Conservation (phyloP, 2,329 filamentous ascomycete genomes). For the Botrytis galanthina region DNA sequence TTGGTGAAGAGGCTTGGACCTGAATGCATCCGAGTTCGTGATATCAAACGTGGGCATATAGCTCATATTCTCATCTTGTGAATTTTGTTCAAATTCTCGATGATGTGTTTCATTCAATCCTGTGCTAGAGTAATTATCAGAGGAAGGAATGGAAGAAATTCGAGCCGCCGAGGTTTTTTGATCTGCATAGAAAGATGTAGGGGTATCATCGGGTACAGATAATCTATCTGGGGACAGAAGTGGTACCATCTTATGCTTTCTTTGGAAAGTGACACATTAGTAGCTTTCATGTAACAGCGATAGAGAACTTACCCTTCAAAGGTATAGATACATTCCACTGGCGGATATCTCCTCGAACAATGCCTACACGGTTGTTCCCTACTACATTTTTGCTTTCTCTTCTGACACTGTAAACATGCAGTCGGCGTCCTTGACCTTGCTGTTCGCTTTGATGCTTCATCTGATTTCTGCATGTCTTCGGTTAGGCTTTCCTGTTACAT, state of each 20-base stretch:
- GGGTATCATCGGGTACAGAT: neutral
- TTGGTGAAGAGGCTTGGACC: neutral
- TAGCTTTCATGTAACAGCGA: neutral
- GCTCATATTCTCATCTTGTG: neutral
- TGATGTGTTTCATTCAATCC: neutral
- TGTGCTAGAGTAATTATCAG: neutral
- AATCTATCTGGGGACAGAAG: neutral
- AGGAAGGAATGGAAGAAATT: neutral
- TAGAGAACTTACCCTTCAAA: slow-evolving; percentile 7
- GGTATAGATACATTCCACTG: slow-evolving; percentile 20
- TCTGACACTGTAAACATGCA: slow-evolving; percentile 19
- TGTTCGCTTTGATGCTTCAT: slow-evolving; percentile 15
- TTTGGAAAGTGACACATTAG: neutral
- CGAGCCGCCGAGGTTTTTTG: neutral
- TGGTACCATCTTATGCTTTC: neutral
- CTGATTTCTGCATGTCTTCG: slow-evolving; percentile 19
- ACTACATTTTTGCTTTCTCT: slow-evolving; percentile 21
- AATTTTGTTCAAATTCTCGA: neutral
- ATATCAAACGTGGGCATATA: neutral
- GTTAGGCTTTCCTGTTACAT: slow-evolving; percentile 6
- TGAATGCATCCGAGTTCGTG: neutral
- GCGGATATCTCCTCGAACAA: slow-evolving; percentile 20
- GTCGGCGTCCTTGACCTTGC: slow-evolving; percentile 16
- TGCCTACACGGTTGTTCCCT: slow-evolving; percentile 20
- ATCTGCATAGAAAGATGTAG: neutral